phyloP scores from a whole-genome alignment of 345 rosid genomes.

The Moricandia moricandioides region DNA sequence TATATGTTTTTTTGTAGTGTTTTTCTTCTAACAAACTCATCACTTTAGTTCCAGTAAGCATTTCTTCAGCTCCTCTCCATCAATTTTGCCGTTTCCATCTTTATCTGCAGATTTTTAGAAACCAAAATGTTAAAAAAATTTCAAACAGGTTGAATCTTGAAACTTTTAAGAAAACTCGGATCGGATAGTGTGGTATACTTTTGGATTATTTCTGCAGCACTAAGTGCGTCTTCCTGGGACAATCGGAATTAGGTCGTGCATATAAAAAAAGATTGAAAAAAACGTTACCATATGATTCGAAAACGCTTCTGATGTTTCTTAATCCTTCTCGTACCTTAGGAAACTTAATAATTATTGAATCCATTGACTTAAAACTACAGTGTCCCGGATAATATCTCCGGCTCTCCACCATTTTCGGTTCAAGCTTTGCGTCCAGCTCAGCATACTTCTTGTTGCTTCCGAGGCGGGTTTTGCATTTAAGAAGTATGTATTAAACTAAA shows the following conservation, averaged over 20 bases:
- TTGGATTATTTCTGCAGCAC: too few relatives aligned
- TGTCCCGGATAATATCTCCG: conserved; percentile 47
- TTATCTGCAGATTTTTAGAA: conserved; percentile 42
- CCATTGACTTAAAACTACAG: conserved; percentile 52
- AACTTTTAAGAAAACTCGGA: too few relatives aligned
- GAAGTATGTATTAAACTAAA: conserved; percentile 10
- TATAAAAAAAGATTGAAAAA: conserved; percentile 19
- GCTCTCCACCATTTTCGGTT: conserved; percentile 63
- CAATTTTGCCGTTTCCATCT: conserved; percentile 66
- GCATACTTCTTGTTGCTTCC: conserved; percentile 49
- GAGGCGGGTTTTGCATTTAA: conserved; percentile 14
- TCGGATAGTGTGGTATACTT: too few relatives aligned
- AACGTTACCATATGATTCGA: conserved; percentile 62
- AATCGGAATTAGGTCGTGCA: too few relatives aligned
- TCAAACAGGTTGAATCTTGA: conserved; percentile 1
- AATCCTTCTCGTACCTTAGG: conserved; percentile 63
- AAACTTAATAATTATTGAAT: conserved; percentile 70
- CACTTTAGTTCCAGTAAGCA: conserved; percentile 61
- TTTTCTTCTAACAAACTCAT: conserved; percentile 45
- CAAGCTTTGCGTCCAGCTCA: conserved; percentile 66
- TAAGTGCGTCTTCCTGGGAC: too few relatives aligned
- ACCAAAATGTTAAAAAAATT: background rate
- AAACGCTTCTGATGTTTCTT: conserved; percentile 59
- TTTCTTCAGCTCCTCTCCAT: conserved; percentile 59
- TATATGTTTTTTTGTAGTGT: background rate